Percentiles rank a stretch among this genome's conserved stretches.
Conservation (phyloP, 768 basidiomycete species). For the Mycena alexandri region DNA sequence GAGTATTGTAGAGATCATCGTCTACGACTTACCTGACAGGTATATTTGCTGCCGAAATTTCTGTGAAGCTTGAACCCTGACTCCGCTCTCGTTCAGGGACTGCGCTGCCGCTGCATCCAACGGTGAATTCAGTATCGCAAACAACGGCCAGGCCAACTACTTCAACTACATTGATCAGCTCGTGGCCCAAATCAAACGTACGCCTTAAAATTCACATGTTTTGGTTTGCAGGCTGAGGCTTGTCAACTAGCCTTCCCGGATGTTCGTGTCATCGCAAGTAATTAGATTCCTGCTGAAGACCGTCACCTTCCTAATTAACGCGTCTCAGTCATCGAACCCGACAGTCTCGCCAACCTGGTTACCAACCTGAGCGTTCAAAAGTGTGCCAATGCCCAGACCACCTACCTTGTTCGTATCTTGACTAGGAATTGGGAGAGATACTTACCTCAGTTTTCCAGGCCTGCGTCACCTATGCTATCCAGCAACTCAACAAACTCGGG, state of each 20-base stretch:
- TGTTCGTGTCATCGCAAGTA: conserved; percentile 67
- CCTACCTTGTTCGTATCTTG: conserved; percentile 56
- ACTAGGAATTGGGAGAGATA: neutral
- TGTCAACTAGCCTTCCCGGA: conserved; percentile 61
- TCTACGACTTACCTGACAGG: conserved; percentile 67
- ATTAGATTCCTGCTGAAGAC: neutral
- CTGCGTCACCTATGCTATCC: conserved; percentile 67
- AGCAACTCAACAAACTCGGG: conserved; percentile 66
- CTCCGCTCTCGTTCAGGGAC: conserved; percentile 54
- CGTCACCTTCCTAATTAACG: neutral
- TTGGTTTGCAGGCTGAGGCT: conserved; percentile 10
- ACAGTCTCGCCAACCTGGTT: conserved; percentile 76
- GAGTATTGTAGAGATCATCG: conserved; percentile 64
- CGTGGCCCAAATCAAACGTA: conserved; percentile 67
- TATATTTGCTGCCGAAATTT: neutral
- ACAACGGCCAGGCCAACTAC: conserved; percentile 69
- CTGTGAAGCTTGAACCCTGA: neutral
- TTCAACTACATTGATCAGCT: conserved; percentile 72
- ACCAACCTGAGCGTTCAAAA: conserved; percentile 73
- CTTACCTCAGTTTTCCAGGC: conserved; percentile 42
- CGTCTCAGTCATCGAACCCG: conserved; percentile 67
- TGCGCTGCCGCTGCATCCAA: conserved; percentile 76
- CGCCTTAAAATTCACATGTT: conserved; percentile 31
- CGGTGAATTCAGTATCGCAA: conserved; percentile 72
- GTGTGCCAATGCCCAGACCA: conserved; percentile 64